A percentile compares a stretch with the other conserved stretches of the same genome.
phyloP scores from a whole-genome alignment of 345 rosid species.

The Linum usitatissimum region DNA sequence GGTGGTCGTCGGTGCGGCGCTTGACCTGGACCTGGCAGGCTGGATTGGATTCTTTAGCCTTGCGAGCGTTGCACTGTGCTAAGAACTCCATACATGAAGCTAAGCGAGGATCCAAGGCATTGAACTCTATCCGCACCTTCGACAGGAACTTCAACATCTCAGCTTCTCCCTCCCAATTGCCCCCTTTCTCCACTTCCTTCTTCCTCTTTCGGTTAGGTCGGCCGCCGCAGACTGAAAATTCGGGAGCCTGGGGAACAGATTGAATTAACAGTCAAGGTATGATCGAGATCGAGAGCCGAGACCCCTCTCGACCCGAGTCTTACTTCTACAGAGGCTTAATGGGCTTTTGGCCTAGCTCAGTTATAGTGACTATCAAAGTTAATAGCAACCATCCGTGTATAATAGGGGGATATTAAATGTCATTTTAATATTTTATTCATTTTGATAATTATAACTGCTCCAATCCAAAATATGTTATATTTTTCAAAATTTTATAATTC shows the following conservation, averaged over 20 bases:
- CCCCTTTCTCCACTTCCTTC: background rate
- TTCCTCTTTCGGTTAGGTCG: background rate
- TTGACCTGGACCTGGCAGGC: slow-evolving; percentile 68
- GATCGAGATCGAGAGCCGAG: background rate
- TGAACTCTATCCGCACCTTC: slow-evolving; percentile 69
- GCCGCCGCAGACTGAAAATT: background rate
- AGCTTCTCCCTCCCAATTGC: background rate
- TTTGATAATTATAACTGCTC: no score
- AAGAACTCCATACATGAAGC: slow-evolving; percentile 85
- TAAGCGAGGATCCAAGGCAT: slow-evolving; percentile 62
- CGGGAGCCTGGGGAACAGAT: background rate
- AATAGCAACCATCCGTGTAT: background rate
- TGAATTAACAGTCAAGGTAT: background rate
- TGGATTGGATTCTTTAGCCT: slow-evolving; percentile 85
- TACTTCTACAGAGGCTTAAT: no score
- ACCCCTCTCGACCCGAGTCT: background rate
- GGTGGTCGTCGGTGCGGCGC: slow-evolving; percentile 80
- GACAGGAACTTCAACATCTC: slow-evolving; percentile 79
- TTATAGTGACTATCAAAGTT: background rate
- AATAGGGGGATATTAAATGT: background rate
- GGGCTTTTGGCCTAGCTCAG: background rate
- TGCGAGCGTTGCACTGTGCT: slow-evolving; percentile 83
- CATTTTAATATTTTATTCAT: no score
- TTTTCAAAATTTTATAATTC: no score
- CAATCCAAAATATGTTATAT: no score